Evolutionary conservation across 1,139 yeast genomes (phyloP), one percentile per base, ranked within the genome.

Genomic region (Hansenula sp.): DNA sequence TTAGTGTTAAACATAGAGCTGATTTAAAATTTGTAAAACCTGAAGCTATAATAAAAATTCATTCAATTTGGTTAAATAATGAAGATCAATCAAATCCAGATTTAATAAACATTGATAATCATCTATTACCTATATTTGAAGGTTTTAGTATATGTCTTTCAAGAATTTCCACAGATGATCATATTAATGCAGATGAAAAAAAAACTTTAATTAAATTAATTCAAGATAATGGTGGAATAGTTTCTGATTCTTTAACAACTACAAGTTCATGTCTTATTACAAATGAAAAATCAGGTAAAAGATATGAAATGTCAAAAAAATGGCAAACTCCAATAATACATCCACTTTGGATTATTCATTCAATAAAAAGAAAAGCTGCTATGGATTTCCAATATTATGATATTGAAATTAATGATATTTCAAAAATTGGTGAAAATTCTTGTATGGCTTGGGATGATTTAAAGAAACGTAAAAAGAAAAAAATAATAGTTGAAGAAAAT

Each of bases 261-360:
- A 60, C 69, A 7, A 74, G 71, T 34, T 61, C 76, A 5, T 72
- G 79, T 48, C 66, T 87, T 2, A 68, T 81, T 1, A 71, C 79
- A 5, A 69, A 78, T 17, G 78, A 71, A 36, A 61, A 64, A 24
- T 53, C 62, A 17, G 95, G 96, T 1, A 74, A 73, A 44, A 67
- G 94, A 45, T 83, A 71, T 53, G 66, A 65, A 24, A 80, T 75
- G 57, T 89, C 92, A 1, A 43, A 68, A 8, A 79, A 78, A 53
- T 82, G 92, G 90, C 68, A 68, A 6, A 74, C 80, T 3, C 83
- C 86, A 1, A 73, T 80, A 1, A 76, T 87, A 3, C 89, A 84
- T 56, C 92, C 94, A 0, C 62, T 75, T 39, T 89, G 95, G 94
- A 60, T 89, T 3, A 53, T 72, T 18, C 87, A 86, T 56, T 77